A percentile compares a stretch with the other conserved stretches of the same genome.
Evolutionary conservation across 2,329 filamentous ascomycete species (phyloP).

Genomic region (Elsinoe fawcettii): DNA sequence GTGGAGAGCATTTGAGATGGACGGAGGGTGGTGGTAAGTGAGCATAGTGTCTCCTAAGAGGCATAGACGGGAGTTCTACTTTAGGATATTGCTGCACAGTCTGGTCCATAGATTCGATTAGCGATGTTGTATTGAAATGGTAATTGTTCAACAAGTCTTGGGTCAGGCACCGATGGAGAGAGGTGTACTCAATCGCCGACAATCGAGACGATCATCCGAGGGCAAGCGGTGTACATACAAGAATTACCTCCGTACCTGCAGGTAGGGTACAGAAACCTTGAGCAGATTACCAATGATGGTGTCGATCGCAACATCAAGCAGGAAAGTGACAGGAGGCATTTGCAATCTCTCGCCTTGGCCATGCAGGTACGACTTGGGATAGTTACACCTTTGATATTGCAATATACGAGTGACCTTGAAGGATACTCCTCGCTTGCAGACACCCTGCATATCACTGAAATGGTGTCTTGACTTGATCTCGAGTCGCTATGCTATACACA

Average conservation of each 20-base stretch:
- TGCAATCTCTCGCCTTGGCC: not conserved
- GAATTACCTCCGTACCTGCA: not conserved
- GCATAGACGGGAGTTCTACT: not conserved
- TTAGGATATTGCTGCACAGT: not conserved
- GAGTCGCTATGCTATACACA: too few relatives aligned
- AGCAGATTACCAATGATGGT: not conserved
- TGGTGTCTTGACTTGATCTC: not conserved
- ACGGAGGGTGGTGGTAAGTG: constrained; percentile 1
- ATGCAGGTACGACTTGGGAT: not conserved
- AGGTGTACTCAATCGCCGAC: not conserved
- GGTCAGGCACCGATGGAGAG: not conserved
- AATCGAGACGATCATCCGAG: not conserved
- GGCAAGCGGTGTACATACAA: not conserved
- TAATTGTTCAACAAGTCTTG: not conserved
- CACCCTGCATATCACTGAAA: not conserved
- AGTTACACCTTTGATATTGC: not conserved
- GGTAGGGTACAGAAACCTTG: not conserved
- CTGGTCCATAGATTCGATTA: constrained; percentile 4
- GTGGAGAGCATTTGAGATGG: constrained; percentile 1
- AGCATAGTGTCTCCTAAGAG: not conserved
- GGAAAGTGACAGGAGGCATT: not conserved
- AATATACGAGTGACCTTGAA: not conserved
- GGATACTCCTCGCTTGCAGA: not conserved
- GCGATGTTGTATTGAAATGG: not conserved
- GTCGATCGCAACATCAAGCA: not conserved